Conservation (phyloP, 345 rosid genomes). For the Salix arbutifolia region DNA sequence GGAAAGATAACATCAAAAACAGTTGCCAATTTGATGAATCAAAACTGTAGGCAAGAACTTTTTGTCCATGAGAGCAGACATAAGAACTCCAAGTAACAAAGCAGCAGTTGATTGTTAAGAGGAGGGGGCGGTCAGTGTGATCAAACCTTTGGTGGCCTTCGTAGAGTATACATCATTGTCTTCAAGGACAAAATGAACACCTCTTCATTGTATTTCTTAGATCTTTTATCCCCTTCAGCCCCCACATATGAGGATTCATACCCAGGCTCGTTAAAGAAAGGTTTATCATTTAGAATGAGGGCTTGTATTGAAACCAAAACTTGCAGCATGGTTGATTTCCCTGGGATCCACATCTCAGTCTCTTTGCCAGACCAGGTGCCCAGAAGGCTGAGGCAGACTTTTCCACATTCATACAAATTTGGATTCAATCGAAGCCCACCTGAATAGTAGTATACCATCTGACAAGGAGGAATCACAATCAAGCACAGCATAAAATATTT, state of each 20-base stretch:
- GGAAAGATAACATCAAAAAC: no score
- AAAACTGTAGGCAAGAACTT: neutral
- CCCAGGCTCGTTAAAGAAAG: conserved; percentile 64
- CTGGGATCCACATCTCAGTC: conserved; percentile 53
- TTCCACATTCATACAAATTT: conserved; percentile 54
- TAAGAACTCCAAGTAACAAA: neutral
- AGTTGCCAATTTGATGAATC: no score
- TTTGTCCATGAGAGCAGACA: neutral
- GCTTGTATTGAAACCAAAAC: conserved; percentile 61
- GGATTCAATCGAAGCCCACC: conserved; percentile 62
- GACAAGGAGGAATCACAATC: conserved; percentile 14
- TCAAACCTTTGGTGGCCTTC: conserved; percentile 53
- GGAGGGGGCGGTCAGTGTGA: neutral
- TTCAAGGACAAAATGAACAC: conserved; percentile 44
- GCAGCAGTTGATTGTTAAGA: neutral
- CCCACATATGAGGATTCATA: conserved; percentile 33
- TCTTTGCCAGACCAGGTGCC: conserved; percentile 54
- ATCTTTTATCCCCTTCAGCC: conserved; percentile 27
- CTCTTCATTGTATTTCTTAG: conserved; percentile 40
- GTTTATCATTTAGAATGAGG: conserved; percentile 46
- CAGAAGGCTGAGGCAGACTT: conserved; percentile 63
- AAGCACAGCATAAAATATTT: neutral
- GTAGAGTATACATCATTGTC: conserved; percentile 51
- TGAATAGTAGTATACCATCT: conserved; percentile 58
- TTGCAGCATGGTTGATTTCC: conserved; percentile 56